These are phyloP conservation scores for Biscogniauxia mediterranea DNA, from an alignment of 2,329 filamentous ascomycete genomes.

Conservation along the genomic window DNA sequence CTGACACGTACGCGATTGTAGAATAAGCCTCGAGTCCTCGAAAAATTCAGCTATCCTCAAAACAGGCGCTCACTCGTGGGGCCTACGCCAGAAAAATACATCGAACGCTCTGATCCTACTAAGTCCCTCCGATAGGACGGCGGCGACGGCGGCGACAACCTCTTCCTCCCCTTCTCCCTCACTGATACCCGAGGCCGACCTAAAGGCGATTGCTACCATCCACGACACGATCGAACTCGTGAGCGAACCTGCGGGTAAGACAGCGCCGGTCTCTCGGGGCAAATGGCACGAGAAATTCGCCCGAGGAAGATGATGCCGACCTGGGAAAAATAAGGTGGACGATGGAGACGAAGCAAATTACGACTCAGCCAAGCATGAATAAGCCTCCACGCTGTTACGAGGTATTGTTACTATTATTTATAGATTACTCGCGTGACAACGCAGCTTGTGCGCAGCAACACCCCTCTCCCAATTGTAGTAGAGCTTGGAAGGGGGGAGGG, in stretches of 20 bases:
- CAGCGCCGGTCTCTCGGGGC: conserved; percentile 38
- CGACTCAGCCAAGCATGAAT: too few relatives aligned
- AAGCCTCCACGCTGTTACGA: neutral
- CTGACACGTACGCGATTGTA: conserved; percentile 24
- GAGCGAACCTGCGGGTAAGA: conserved; percentile 36
- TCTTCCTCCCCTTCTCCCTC: conserved; percentile 14
- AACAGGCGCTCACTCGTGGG: conserved; percentile 52
- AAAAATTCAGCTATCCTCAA: conserved; percentile 53
- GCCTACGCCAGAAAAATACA: conserved; percentile 64
- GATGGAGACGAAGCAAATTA: too few relatives aligned
- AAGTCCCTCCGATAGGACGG: conserved; percentile 25
- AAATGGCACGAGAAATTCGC: conserved; percentile 64
- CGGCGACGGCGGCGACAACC: neutral
- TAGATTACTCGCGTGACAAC: neutral
- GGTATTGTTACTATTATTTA: neutral
- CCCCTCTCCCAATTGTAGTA: too few relatives aligned
- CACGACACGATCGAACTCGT: conserved; percentile 64
- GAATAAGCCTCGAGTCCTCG: conserved; percentile 49
- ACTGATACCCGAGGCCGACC: conserved; percentile 33
- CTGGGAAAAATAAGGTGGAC: too few relatives aligned
- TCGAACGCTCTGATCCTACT: conserved; percentile 64
- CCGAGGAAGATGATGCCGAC: conserved; percentile 37
- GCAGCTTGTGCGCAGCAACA: too few relatives aligned
- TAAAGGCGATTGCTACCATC: conserved; percentile 53
- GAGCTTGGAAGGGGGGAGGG: too few relatives aligned